Percentiles rank a stretch among this genome's conserved stretches.
phyloP scores from a whole-genome alignment of 306 rosid species.

The Trifolium fragiferum region DNA sequence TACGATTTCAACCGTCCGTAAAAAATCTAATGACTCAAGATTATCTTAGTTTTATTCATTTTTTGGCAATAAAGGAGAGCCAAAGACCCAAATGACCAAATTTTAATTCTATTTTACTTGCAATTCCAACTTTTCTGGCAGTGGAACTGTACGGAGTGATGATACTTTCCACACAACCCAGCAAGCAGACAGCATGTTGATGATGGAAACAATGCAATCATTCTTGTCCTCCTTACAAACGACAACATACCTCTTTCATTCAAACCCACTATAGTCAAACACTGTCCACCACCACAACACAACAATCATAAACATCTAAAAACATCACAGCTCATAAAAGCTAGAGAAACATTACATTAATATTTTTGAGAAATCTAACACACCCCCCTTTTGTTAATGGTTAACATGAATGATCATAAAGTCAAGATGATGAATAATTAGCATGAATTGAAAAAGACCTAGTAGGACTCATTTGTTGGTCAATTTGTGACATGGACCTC shows the following conservation, averaged over 20 bases:
- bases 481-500: neutral
- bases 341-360: neutral
- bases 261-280: neutral
- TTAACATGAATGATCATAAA: neutral
- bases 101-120: neutral
- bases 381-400: slow-evolving; percentile 4
- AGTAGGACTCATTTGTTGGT: neutral
- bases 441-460: neutral
- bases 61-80: too few species aligned
- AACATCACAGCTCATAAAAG: neutral
- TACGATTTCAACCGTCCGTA: too few species aligned
- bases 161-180: neutral
- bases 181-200: neutral
- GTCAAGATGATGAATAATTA: neutral
- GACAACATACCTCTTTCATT: slow-evolving; percentile 32
- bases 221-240: slow-evolving; percentile 39
- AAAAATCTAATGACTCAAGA: too few species aligned
- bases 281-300: neutral
- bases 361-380: neutral
- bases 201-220: slow-evolving; percentile 35
- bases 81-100: too few species aligned
- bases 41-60: too few species aligned
- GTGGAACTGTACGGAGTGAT: slow-evolving; percentile 35
- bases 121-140: slow-evolving; percentile 1
- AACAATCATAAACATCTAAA: neutral